These are phyloP conservation scores for Abrus pulchellus DNA, from an alignment of 306 rosid genomes.

Conservation along the genomic window DNA sequence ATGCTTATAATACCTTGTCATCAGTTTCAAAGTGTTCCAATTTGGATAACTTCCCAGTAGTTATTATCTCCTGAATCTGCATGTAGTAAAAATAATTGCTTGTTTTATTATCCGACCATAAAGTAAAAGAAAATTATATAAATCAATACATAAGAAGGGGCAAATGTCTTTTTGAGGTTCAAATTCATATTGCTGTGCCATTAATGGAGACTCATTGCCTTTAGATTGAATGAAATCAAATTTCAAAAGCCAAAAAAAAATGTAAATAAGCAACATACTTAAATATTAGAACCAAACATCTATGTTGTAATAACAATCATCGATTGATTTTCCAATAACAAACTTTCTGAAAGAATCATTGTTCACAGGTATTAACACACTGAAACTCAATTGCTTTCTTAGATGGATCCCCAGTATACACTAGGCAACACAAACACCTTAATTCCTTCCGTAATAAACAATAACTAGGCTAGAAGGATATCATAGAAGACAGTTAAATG, in stretches of 20 bases:
- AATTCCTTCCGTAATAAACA: conserved; percentile 23
- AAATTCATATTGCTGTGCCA: background rate
- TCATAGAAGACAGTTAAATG: background rate
- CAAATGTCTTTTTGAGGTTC: background rate
- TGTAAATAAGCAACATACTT: conserved; percentile 1
- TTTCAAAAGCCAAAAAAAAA: background rate
- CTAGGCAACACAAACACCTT: conserved; percentile 23
- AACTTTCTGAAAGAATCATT: conserved; percentile 19
- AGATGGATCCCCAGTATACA: conserved; percentile 10
- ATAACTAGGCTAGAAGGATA: background rate
- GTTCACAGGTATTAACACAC: background rate
- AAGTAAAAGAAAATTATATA: conserved; percentile 2
- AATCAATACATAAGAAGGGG: conserved; percentile 15
- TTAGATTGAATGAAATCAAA: conserved; percentile 23
- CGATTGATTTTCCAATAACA: conserved; percentile 22
- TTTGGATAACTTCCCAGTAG: conserved; percentile 86
- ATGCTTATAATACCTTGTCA: conserved; percentile 77
- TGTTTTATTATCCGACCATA: conserved; percentile 38
- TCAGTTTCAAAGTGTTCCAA: conserved; percentile 90
- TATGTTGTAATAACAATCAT: background rate
- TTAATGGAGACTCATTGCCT: background rate
- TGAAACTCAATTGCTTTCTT: conserved; percentile 18
- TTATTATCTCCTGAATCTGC: conserved; percentile 96
- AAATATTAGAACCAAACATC: conserved; percentile 18
- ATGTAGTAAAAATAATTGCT: conserved; percentile 43